phyloP scores from a whole-genome alignment of 208 protist species.

The Porcisia hertigi region DNA sequence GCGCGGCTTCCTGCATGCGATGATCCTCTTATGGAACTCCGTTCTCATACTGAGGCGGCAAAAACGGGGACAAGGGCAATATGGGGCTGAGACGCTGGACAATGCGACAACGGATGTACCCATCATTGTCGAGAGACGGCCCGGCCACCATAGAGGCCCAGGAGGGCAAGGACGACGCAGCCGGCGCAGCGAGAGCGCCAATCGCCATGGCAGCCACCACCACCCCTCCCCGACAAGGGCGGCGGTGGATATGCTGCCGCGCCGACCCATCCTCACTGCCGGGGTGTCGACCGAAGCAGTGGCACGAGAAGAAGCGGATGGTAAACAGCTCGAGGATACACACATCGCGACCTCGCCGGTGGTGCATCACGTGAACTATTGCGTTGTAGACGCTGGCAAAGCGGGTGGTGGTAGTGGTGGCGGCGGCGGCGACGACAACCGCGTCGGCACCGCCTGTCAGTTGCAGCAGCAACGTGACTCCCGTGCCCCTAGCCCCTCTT shows the following conservation, averaged over 20 bases:
- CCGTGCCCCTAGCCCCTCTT: background rate
- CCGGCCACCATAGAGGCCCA: background rate
- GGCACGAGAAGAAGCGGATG: background rate
- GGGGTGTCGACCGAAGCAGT: background rate
- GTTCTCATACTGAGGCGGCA: conserved; percentile 34
- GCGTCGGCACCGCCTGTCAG: background rate
- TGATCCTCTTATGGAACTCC: conserved; percentile 44
- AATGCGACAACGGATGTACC: background rate
- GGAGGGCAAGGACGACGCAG: background rate
- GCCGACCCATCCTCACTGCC: background rate
- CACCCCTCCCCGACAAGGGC: background rate
- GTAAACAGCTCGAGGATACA: background rate
- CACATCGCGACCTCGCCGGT: background rate
- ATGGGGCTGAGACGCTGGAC: background rate
- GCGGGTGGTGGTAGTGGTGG: background rate
- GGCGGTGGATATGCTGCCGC: background rate
- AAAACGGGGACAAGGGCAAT: background rate
- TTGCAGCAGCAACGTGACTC: background rate
- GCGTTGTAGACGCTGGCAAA: conserved; percentile 1
- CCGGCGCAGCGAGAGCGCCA: conserved; percentile 2
- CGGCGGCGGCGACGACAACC: background rate
- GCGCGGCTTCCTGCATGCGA: conserved; percentile 35
- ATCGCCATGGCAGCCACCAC: background rate
- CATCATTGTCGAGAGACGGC: conserved; percentile 8
- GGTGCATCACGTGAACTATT: conserved; percentile 23